phyloP scores from a whole-genome alignment of 768 basidiomycete species.

The button mushroom (Agaricus bisporus) region DNA sequence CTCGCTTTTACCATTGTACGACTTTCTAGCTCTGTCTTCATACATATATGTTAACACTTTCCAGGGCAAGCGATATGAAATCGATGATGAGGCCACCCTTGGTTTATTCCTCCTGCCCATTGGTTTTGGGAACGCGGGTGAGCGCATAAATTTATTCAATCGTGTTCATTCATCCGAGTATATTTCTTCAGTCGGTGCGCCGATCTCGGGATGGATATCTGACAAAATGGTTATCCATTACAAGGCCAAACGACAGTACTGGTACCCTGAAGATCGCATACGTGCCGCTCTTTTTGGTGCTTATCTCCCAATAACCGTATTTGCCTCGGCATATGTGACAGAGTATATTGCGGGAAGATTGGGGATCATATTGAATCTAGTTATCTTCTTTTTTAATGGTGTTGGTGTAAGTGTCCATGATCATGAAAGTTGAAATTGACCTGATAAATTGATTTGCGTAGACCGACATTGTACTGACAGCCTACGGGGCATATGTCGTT shows the following conservation, averaged over 20 bases:
- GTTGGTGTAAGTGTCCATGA: constrained; percentile 43
- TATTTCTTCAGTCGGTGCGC: constrained; percentile 46
- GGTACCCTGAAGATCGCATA: constrained; percentile 68
- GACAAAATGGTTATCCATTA: constrained; percentile 46
- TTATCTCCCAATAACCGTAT: constrained; percentile 47
- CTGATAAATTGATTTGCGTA: background rate
- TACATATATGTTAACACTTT: background rate
- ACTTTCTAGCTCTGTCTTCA: background rate
- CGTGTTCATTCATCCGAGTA: background rate
- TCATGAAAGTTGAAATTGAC: background rate
- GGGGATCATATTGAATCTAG: constrained; percentile 44
- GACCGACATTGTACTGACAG: constrained; percentile 53
- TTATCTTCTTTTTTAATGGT: constrained; percentile 59
- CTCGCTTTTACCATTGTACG: constrained; percentile 63
- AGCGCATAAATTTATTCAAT: constrained; percentile 15
- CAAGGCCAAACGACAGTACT: constrained; percentile 41
- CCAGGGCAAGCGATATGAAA: constrained; percentile 54
- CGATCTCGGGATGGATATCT: constrained; percentile 52
- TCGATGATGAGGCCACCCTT: constrained; percentile 50
- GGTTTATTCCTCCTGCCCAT: constrained; percentile 55
- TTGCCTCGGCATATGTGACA: constrained; percentile 19
- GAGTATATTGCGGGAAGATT: constrained; percentile 40
- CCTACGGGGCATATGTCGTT: constrained; percentile 49
- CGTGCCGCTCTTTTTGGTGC: constrained; percentile 44
- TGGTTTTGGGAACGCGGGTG: constrained; percentile 57